These are phyloP conservation scores for Neurospora discreta DNA, from an alignment of 495 filamentous ascomycete species.

Conservation along the genomic window DNA sequence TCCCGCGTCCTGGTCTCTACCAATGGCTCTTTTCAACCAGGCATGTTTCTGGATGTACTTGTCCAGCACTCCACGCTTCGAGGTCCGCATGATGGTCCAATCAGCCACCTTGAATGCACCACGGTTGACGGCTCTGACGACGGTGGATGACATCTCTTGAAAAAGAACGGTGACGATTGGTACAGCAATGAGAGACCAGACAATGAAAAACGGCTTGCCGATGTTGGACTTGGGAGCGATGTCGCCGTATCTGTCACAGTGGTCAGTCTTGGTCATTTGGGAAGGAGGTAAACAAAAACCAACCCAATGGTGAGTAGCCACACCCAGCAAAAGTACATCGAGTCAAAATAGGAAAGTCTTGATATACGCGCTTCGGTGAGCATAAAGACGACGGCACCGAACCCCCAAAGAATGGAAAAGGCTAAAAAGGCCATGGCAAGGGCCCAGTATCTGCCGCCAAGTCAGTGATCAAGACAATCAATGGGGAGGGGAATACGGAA, in stretches of 20 bases:
- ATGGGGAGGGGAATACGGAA: background rate
- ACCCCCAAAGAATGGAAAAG: conserved; percentile 56
- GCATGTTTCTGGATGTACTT: background rate
- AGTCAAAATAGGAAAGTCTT: conserved; percentile 55
- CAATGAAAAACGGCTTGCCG: conserved; percentile 66
- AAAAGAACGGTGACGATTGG: conserved; percentile 68
- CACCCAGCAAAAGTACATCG: conserved; percentile 66
- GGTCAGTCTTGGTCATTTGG: background rate
- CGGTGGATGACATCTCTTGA: conserved; percentile 56
- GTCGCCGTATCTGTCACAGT: conserved; percentile 48
- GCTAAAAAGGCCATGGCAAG: conserved; percentile 46
- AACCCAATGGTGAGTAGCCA: conserved; percentile 61
- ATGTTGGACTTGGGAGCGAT: conserved; percentile 51
- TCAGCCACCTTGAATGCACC: conserved; percentile 53
- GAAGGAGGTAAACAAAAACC: background rate
- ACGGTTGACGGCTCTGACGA: conserved; percentile 52
- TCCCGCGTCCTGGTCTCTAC: background rate
- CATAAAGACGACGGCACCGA: conserved; percentile 59
- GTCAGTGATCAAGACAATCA: background rate
- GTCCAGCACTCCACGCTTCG: background rate
- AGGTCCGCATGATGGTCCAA: conserved; percentile 51
- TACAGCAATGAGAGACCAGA: conserved; percentile 70
- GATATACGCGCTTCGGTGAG: conserved; percentile 31
- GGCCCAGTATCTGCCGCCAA: conserved; percentile 36
- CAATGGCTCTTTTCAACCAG: background rate